A percentile compares a stretch with the other conserved stretches of the same genome.
phyloP scores from a whole-genome alignment of 768 basidiomycete species.

The Brasilioporus rufonigricans region DNA sequence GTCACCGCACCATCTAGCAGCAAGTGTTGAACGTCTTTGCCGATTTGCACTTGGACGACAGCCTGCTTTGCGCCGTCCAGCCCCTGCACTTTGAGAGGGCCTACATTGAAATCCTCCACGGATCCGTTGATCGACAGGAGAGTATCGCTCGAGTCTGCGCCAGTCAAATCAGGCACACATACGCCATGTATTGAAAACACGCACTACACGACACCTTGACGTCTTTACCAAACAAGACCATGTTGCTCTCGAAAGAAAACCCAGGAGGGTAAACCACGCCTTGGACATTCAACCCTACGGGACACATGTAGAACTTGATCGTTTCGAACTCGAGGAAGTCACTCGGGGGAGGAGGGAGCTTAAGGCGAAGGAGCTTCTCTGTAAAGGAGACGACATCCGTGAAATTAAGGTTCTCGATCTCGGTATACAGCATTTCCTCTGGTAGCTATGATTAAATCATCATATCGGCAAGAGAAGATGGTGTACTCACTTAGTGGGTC shows the following conservation, averaged over 20 bases:
- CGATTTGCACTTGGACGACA: not conserved
- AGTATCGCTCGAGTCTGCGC: not conserved
- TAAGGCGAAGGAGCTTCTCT: not conserved
- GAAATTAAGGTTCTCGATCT: slow-evolving; percentile 9
- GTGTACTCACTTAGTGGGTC: slow-evolving; percentile 6
- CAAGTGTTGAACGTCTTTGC: slow-evolving; percentile 3
- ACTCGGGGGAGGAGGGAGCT: slow-evolving; percentile 3
- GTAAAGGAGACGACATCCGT: slow-evolving; percentile 3
- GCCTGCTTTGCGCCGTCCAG: not conserved
- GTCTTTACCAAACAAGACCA: slow-evolving; percentile 4
- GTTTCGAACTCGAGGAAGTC: slow-evolving; percentile 9
- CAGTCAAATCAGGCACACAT: not conserved
- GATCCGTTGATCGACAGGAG: slow-evolving; percentile 1
- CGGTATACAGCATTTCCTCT: slow-evolving; percentile 6
- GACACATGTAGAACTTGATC: slow-evolving; percentile 2
- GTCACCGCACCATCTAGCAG: slow-evolving; percentile 2
- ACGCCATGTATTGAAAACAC: not conserved
- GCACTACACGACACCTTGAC: slow-evolving; percentile 2
- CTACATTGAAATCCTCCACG: slow-evolving; percentile 3
- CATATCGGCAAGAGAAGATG: too few species aligned
- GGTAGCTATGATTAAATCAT: not conserved
- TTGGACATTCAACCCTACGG: not conserved
- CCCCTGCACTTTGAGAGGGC: slow-evolving; percentile 5
- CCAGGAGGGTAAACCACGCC: slow-evolving; percentile 3
- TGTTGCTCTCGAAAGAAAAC: slow-evolving; percentile 5